Percentiles rank a stretch among this genome's conserved stretches.
phyloP scores from a whole-genome alignment of 768 basidiomycete genomes.

The Mycena crocata region DNA sequence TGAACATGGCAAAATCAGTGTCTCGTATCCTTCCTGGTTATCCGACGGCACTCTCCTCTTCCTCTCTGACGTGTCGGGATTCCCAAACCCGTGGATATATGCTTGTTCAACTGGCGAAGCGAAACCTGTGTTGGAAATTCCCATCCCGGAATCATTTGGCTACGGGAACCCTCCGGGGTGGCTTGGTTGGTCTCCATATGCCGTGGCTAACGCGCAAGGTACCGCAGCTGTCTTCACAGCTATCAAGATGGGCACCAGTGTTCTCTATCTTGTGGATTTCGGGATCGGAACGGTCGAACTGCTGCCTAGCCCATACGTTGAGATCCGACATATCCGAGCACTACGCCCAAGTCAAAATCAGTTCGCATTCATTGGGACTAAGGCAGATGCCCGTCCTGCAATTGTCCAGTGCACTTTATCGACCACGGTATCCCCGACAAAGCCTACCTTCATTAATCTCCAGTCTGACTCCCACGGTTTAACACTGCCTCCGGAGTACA shows the following conservation, averaged over 20 bases:
- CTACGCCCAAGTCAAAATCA: conserved; percentile 44
- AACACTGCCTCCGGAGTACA: conserved; percentile 29
- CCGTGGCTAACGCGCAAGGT: conserved; percentile 51
- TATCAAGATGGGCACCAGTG: conserved; percentile 52
- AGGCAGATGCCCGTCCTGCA: conserved; percentile 48
- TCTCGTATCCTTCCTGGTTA: conserved; percentile 71
- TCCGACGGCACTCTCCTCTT: conserved; percentile 68
- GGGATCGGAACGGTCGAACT: conserved; percentile 37
- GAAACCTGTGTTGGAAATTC: conserved; percentile 52
- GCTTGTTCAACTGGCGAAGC: conserved; percentile 47
- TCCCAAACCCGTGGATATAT: conserved; percentile 74
- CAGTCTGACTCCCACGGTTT: conserved; percentile 20
- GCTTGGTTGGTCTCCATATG: conserved; percentile 61
- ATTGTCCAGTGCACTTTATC: conserved; percentile 52
- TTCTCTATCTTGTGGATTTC: conserved; percentile 55
- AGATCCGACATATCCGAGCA: conserved; percentile 49
- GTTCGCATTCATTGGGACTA: conserved; percentile 58
- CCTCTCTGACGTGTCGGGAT: conserved; percentile 74
- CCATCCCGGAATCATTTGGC: conserved; percentile 59
- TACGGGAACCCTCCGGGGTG: conserved; percentile 68
- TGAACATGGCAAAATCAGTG: conserved; percentile 59
- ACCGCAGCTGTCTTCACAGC: conserved; percentile 52
- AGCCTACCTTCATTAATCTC: conserved; percentile 31
- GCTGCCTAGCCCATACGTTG: conserved; percentile 53
- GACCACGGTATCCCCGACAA: conserved; percentile 25